These are phyloP conservation scores for Crithidia acanthocephali DNA, from an alignment of 208 protist species.

Conservation along the genomic window DNA sequence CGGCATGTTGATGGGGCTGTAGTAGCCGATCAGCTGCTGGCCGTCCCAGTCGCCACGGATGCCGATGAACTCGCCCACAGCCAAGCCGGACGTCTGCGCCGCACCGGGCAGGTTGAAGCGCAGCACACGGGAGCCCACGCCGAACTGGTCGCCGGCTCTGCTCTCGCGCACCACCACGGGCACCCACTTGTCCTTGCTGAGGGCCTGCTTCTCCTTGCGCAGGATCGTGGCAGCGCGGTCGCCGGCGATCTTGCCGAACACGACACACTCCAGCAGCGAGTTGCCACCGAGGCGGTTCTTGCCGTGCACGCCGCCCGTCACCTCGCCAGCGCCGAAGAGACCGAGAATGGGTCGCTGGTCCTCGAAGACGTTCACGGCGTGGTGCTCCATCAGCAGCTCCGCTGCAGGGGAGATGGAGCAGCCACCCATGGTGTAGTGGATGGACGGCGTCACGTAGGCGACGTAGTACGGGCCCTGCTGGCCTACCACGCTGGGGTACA, in stretches of 20 bases:
- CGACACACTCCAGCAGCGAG: conserved; percentile 92
- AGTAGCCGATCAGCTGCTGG: conserved; percentile 63
- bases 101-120: conserved; percentile 77
- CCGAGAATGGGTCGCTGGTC: conserved; percentile 89
- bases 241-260: conserved; percentile 79
- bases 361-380: no score
- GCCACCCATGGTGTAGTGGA: conserved; percentile 98
- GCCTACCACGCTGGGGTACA: conserved; percentile 74
- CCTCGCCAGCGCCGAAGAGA: conserved; percentile 96
- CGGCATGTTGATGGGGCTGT: conserved; percentile 78
- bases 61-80: conserved; percentile 74
- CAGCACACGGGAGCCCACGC: conserved; percentile 56
- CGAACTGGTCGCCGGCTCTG: conserved; percentile 43
- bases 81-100: conserved; percentile 68
- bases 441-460: conserved; percentile 91
- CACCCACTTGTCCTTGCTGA: conserved; percentile 46
- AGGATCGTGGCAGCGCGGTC: conserved; percentile 68
- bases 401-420: conserved; percentile 86
- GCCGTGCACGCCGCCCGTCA: conserved; percentile 97
- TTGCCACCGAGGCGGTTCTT: conserved; percentile 97
- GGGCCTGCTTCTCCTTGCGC: conserved; percentile 49
- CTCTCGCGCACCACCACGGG: conserved; percentile 55
- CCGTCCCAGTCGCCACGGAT: conserved; percentile 60
- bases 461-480: conserved; percentile 77
- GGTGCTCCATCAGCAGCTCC: conserved; percentile 70